Conservation (phyloP, 2,329 filamentous ascomycete genomes). For the Venturia aucupariae region DNA sequence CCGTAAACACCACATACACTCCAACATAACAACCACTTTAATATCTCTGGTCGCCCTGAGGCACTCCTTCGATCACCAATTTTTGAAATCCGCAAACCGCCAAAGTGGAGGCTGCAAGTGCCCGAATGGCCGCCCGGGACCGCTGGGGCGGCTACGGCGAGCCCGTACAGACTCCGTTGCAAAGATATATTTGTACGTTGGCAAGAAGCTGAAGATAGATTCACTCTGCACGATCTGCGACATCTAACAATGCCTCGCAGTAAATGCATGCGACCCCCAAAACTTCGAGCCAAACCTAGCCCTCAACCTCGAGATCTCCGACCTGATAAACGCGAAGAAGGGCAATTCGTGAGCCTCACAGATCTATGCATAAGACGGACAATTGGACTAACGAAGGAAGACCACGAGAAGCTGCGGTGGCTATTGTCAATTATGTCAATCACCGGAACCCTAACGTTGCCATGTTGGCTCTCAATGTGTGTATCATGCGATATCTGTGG, state of each 20-base stretch:
- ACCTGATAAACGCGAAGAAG: conserved; percentile 96
- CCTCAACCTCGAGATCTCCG: conserved; percentile 89
- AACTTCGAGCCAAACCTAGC: conserved; percentile 98
- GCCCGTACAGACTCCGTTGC: conserved; percentile 73
- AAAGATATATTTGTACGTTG: conserved; percentile 73
- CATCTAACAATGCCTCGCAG: conserved; percentile 27
- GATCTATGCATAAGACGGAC: neutral
- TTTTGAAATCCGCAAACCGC: neutral
- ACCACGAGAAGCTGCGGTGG: conserved; percentile 85
- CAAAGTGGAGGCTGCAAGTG: conserved; percentile 80
- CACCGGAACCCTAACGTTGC: conserved; percentile 94
- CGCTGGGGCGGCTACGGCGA: conserved; percentile 78
- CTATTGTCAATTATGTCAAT: conserved; percentile 91
- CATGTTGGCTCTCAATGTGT: conserved; percentile 68
- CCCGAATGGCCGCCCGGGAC: conserved; percentile 89
- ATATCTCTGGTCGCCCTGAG: neutral
- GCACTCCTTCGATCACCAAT: neutral
- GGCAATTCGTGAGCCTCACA: conserved; percentile 57
- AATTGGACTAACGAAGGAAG: conserved; percentile 28
- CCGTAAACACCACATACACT: neutral
- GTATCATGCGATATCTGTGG: conserved; percentile 20
- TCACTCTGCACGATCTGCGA: neutral
- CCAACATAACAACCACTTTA: neutral
- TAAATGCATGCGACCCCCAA: conserved; percentile 90
- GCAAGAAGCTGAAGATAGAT: neutral